Evolutionary conservation across 352 stramenopile genomes (phyloP), one percentile per base, ranked within the genome.

Genomic region (Aphanomyces stellatus): DNA sequence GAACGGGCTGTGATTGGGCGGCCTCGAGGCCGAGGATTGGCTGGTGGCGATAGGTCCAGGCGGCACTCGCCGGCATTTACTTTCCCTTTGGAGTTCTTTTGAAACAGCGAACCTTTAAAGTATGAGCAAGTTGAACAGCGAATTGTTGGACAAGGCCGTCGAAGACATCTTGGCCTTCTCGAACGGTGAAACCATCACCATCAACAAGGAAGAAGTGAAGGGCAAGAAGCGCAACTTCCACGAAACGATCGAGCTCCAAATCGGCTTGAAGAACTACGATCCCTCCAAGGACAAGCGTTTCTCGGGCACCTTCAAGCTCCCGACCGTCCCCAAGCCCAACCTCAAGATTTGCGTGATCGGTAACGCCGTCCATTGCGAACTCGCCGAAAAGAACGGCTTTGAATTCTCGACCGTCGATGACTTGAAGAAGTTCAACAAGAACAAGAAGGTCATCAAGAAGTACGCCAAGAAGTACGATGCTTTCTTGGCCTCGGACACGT

Each of bases 401-500:
- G 94, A 99, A 72, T 95, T 90, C 85, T 99, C 99, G 96, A 98
- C 88, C 69, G 96, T 99, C 69, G 97, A 99, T 74, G 97, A 99
- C 77, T 79, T 99, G 35, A 99, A 99, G 88, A 99, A 99, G 82
- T 98, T 99, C 74, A 99, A 99, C 97, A 99, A 99, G 89, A 98
- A 99, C 93, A 99, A 99, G 93, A 99, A 99, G 88, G 83, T 99
- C 55, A 98, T 99, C 72, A 99, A 99, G 93, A 99, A 99, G 87
- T 98, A 99, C 72, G 96, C 97, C 73, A 99, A 99, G 90, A 98
- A 98, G 85, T 99, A 99, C 83, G 96, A 99, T 77, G 98, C 97
- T 66, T 99, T 99, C 86, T 76, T 99, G 37, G 96, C 97, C 53
- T 99, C 97, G 43, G 96, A 99, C 80, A 98, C 97, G 55, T 85